Conservation (phyloP, 1,284 basidiomycete genomes). For the Kwoniella shivajii region DNA sequence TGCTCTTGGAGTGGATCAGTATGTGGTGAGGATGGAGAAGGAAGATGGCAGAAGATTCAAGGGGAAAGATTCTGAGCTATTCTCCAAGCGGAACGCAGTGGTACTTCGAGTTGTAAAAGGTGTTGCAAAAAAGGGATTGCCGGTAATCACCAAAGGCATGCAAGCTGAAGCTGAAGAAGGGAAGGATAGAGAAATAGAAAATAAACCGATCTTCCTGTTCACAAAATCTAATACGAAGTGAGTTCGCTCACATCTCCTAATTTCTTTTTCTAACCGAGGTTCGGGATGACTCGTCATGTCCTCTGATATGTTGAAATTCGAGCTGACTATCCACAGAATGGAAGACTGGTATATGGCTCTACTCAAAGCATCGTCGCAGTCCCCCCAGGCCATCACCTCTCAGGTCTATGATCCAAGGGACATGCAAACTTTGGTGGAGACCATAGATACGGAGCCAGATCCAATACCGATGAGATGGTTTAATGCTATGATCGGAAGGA, state of each 20-base stretch:
- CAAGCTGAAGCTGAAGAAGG: constrained; percentile 27
- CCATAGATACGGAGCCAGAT: constrained; percentile 87
- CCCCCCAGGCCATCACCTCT: constrained; percentile 57
- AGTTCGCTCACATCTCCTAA: no score
- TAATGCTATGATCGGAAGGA: constrained; percentile 86
- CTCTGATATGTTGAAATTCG: not conserved
- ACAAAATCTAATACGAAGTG: constrained; percentile 72
- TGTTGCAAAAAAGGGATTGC: constrained; percentile 33
- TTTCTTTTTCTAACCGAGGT: not conserved
- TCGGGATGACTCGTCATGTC: not conserved
- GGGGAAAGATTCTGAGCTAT: constrained; percentile 69
- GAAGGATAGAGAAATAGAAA: constrained; percentile 54
- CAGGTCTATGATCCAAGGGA: constrained; percentile 72
- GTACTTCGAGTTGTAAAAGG: constrained; percentile 62
- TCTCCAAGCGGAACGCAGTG: constrained; percentile 82
- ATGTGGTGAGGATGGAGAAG: constrained; percentile 73
- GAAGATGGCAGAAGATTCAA: constrained; percentile 57
- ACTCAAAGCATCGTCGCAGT: constrained; percentile 65
- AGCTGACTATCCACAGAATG: constrained; percentile 37
- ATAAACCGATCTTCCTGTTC: constrained; percentile 85
- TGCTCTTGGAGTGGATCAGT: constrained; percentile 72
- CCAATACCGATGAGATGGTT: constrained; percentile 96
- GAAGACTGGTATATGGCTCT: constrained; percentile 94
- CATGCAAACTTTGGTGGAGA: constrained; percentile 80
- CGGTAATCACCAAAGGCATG: constrained; percentile 41